Base-by-base conservation (phyloP, 148 eudicot species). In the Rhododendron williamsianum region DNA sequence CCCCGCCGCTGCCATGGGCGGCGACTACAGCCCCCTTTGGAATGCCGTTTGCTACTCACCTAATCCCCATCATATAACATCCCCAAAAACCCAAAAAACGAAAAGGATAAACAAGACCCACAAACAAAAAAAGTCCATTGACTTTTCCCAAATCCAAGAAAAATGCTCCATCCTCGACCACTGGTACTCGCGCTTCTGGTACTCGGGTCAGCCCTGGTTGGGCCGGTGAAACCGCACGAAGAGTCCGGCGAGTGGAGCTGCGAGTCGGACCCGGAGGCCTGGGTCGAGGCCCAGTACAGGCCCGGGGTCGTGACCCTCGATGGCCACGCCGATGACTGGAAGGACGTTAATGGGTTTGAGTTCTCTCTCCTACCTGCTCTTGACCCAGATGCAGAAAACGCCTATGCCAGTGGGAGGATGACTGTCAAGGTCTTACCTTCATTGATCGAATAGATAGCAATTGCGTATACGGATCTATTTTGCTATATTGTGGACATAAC, bases 211-310 rank as follows among this genome's bases (percentile, higher is more conserved):
- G 77, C 86, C 16, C 54, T n/a, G 45, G 51, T 79, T 5, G 9
- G 79, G 69, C 25, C 9, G 65, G 65, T 21, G n/a, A 58, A 58
- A 1, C 9, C 94, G 12, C 98, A 96, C 93, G 84, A 92, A 69
- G 98, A 94, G 56, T 91, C 98, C n/a, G 98, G 98, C 77, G 90
- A 89, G 58, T 93, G 98, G 98, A 90, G 88, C 78, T 96, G 98
- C 88, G 94, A 96, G 27, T 81, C 94, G 0, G 86, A 90, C 85
- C 65, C 90, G 46, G 91, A 84, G 84, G 85, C 90, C 87, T 92
- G 87, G 56, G 81, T 96, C 33, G 52, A 65, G n/a, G 98, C 98
- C 69, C 90, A 87, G 78, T 96, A 88, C 90, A 84, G 87, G 76
- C 96, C 98, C n/a, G 98, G 98, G 9, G 36, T 90, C 71, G 89